A percentile compares a stretch with the other conserved stretches of the same genome.
phyloP scores from a whole-genome alignment of 768 basidiomycete genomes.

The Mycena olivaceomarginata region DNA sequence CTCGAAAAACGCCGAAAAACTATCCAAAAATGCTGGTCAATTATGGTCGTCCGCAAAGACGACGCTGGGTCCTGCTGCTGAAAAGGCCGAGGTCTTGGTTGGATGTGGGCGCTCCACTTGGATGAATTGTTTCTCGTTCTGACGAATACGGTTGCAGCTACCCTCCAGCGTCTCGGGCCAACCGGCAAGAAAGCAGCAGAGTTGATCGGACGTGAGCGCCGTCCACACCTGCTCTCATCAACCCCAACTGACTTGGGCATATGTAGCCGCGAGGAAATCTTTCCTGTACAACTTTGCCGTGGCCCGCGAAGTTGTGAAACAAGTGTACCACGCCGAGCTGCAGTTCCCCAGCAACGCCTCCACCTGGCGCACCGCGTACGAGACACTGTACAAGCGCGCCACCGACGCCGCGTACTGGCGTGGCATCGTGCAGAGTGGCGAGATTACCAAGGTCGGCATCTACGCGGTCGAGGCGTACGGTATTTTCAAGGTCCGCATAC shows the following conservation, averaged over 20 bases:
- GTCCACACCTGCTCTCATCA: not conserved
- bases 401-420: conserved; percentile 77
- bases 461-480: conserved; percentile 93
- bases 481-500: conserved; percentile 84
- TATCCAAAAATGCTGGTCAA: conserved; percentile 41
- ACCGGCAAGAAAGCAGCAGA: conserved; percentile 73
- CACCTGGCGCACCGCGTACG: conserved; percentile 75
- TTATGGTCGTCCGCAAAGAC: conserved; percentile 44
- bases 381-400: conserved; percentile 78
- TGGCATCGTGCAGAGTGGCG: conserved; percentile 74
- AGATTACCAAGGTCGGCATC: conserved; percentile 79
- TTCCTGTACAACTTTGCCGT: conserved; percentile 88
- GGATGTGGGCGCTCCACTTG: conserved; percentile 61
- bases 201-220: conserved; percentile 68
- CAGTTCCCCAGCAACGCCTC: conserved; percentile 79
- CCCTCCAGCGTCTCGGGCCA: conserved; percentile 58
- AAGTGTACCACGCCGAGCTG: conserved; percentile 84
- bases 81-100: conserved; percentile 63
- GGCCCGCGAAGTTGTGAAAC: conserved; percentile 83
- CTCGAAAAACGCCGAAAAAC: conserved; percentile 44
- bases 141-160: conserved; percentile 15
- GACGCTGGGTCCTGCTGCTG: conserved; percentile 66
- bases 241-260: conserved; percentile 35
- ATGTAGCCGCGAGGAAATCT: conserved; percentile 81
- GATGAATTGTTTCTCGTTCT: not conserved